Evolutionary conservation across 2,329 filamentous ascomycete genomes (phyloP), one percentile per base, ranked within the genome.

Genomic region (Cercospora sp.): DNA sequence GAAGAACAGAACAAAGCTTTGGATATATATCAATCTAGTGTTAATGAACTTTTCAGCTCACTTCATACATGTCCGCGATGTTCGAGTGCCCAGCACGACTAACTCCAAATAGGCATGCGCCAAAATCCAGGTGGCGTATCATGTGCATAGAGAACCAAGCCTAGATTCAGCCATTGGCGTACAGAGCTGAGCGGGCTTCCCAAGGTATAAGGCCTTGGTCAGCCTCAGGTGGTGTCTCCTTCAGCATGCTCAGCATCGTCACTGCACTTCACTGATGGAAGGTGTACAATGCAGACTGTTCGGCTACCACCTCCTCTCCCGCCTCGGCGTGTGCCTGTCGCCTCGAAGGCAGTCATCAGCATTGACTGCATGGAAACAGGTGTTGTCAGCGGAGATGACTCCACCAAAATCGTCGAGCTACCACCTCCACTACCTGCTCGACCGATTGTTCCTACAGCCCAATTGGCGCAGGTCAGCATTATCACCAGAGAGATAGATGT

Each of bases 121-220:
- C 55, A 59, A 36, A 59, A 59, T 36, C 16, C n/a, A 6, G 8
- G 55, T 59, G 55, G 55, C 55, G 28, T 36, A 20, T 59, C 18
- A 18, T 31, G 55, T 59, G 55, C 55, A 33, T 59, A 59, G 13
- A 59, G 28, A 23, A 31, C 55, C 55, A 33, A 23, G 55, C 48
- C 55, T 59, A 59, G 55, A 59, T 36, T 33, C 55, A 59, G 55
- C 55, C 55, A 59, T 59, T 12, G 55, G 28, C 28, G 28, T 20
- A 20, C 55, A 36, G 28, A 59, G 55, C 55, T 59, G 55, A 36
- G 26, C 26, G 28, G 8, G 28, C 30, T 13, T 1, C 9, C 10
- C 23, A n/a, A 26, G 5, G 9, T 28, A 55, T 28, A 55, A 55
- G 48, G 3, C 28, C 48, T 55, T 2, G 12, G 23, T 55, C 48